Evolutionary conservation across 495 filamentous ascomycete genomes (phyloP).

Genomic region (Glarea lozoyensis): DNA sequence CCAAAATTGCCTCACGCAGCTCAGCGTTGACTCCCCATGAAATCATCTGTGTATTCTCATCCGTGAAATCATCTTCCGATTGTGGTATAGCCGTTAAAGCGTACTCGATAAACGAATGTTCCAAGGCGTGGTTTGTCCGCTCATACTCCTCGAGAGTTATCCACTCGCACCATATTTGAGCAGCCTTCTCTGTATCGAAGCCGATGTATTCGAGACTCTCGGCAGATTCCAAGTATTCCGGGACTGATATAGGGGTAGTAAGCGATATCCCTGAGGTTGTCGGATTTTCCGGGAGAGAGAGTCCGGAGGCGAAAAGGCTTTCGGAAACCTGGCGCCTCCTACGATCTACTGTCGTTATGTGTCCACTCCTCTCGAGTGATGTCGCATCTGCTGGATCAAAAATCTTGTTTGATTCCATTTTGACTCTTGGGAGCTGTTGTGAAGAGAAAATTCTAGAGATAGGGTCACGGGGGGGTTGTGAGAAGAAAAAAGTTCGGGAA

Average conservation of each 20-base stretch:
- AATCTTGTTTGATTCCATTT: background rate
- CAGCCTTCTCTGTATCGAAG: slow-evolving; percentile 2
- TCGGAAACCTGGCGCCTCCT: background rate
- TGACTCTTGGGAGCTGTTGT: too few relatives aligned
- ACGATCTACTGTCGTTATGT: background rate
- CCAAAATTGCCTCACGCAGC: slow-evolving; percentile 2
- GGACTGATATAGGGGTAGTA: background rate
- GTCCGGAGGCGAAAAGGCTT: background rate
- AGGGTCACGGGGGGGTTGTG: too few relatives aligned
- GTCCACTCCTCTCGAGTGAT: background rate
- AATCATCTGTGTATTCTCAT: background rate
- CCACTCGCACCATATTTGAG: background rate
- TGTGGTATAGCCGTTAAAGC: background rate
- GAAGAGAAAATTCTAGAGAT: too few relatives aligned
- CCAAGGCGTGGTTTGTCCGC: background rate
- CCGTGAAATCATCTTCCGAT: background rate
- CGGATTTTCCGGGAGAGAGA: background rate
- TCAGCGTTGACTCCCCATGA: slow-evolving; percentile 4
- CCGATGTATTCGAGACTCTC: slow-evolving; percentile 2
- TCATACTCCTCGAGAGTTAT: background rate
- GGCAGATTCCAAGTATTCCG: background rate
- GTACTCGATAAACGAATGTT: slow-evolving; percentile 1
- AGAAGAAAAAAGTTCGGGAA: too few relatives aligned
- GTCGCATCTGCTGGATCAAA: background rate
- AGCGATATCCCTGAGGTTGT: background rate